phyloP scores from a whole-genome alignment of 257 asterid species.

The Nicotiana paniculata region DNA sequence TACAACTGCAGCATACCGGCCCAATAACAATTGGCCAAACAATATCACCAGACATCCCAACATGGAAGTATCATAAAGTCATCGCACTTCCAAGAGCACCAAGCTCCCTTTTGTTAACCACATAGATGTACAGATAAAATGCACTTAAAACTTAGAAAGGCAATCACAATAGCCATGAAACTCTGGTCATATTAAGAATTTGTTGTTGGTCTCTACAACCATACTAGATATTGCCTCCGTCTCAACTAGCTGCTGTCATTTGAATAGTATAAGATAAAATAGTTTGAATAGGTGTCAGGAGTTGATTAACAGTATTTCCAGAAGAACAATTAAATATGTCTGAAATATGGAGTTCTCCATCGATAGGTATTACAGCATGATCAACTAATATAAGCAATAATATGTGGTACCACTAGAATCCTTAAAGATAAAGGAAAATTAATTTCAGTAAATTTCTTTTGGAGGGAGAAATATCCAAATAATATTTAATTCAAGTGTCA shows the following conservation, averaged over 20 bases:
- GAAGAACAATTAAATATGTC: background rate
- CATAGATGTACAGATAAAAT: background rate
- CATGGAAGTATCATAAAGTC: background rate
- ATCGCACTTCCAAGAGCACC: background rate
- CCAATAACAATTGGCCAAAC: background rate
- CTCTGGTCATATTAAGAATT: background rate
- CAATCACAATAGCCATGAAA: background rate
- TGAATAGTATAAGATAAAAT: background rate
- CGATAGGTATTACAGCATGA: background rate
- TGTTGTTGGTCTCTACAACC: background rate
- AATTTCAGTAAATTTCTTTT: background rate
- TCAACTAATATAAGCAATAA: background rate
- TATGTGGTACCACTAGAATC: background rate
- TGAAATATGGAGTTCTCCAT: background rate
- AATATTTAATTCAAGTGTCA: no score
- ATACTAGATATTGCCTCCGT: background rate
- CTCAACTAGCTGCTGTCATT: background rate
- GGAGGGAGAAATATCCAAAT: background rate
- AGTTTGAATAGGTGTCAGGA: background rate
- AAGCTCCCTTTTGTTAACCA: background rate
- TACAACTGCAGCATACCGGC: background rate
- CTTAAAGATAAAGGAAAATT: background rate
- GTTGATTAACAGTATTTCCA: background rate
- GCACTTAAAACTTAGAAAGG: background rate
- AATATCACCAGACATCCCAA: background rate